Conservation (phyloP, 2,329 filamentous ascomycete genomes). For the Mariannaea sp. region DNA sequence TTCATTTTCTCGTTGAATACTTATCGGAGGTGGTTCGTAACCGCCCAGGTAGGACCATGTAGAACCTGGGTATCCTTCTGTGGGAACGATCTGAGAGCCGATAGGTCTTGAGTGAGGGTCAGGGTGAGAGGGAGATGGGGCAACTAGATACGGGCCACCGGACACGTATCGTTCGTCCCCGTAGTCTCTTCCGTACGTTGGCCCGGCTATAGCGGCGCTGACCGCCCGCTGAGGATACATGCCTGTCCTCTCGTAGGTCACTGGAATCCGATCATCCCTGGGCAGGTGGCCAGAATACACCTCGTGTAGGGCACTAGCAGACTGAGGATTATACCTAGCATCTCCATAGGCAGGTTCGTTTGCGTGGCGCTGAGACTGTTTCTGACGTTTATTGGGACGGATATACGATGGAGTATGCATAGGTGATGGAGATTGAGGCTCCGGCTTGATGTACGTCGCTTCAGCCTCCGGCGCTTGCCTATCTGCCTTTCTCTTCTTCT, state of each 20-base stretch:
- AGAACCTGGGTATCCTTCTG: conserved; percentile 48
- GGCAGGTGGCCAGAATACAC: conserved; percentile 39
- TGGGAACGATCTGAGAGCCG: conserved; percentile 48
- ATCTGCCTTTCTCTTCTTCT: conserved; percentile 60
- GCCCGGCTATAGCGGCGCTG: conserved; percentile 35
- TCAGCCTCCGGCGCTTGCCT: conserved; percentile 53
- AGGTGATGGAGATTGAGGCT: conserved; percentile 68
- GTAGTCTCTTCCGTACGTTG: conserved; percentile 43
- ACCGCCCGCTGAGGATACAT: conserved; percentile 34
- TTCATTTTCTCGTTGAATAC: conserved; percentile 54
- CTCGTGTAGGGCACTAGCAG: conserved; percentile 43
- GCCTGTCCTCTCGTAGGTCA: conserved; percentile 42
- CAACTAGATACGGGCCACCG: conserved; percentile 41
- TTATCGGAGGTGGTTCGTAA: conserved; percentile 50
- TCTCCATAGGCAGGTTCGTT: conserved; percentile 42
- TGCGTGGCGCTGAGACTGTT: conserved; percentile 50
- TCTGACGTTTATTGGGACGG: conserved; percentile 62
- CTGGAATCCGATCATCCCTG: conserved; percentile 39
- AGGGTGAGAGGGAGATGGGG: conserved; percentile 44
- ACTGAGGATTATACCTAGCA: conserved; percentile 49
- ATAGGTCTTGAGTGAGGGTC: conserved; percentile 17
- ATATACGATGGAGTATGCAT: conserved; percentile 56
- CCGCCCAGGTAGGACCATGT: conserved; percentile 52
- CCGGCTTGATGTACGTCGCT: conserved; percentile 62
- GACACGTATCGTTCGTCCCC: conserved; percentile 40